Evolutionary conservation across 768 basidiomycete genomes (phyloP), one percentile per base, ranked within the genome.

Genomic region (Mrakia gelida): DNA sequence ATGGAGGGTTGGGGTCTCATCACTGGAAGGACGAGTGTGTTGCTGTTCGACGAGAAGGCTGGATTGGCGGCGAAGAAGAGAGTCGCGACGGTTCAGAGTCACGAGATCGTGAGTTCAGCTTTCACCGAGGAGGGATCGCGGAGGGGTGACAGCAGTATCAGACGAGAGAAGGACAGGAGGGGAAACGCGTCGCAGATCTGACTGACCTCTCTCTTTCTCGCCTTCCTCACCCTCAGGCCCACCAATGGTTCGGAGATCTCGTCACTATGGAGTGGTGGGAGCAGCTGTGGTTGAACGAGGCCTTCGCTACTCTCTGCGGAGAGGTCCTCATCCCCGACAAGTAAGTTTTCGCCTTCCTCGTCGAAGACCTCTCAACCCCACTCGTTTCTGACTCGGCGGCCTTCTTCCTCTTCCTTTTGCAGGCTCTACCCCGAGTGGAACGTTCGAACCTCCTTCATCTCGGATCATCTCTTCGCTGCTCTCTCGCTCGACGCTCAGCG

Each of bases 201-300:
- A 65, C 8, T 8, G 3, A 3, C 63, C 18, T 6, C 11, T 30
- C 28, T 8, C 63, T 13, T 34, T 0, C 28, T 28, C 28, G 11
- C 8, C 4, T 32, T 26, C 28, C 30, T 32, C n/a, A n/a, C n/a
- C n/a, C n/a, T 1, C 63, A 30, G 28, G 34, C 71, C 23, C 71
- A 72, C n/a, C 71, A 72, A 23, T 49, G 71, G 71, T 72, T 72
- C 52, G 95, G 94, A 34, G 91, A 96, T 83, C 92, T 97, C 81
- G 91, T 92, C 9, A 96, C 94, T 0, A 95, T 95, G 94, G 89
- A 89, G 81, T 94, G 93, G 92, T 94, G 92, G 92, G 89, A 92
- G 79, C 90, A 92, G 83, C 87, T 93, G 70, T 83, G 80, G 45
- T 75, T 82, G n/a, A 82, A 82, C 28, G 73, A 59, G 90, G 91